These are phyloP conservation scores for Dothistroma septosporum DNA, from an alignment of 2,329 filamentous ascomycete species.

Conservation along the genomic window DNA sequence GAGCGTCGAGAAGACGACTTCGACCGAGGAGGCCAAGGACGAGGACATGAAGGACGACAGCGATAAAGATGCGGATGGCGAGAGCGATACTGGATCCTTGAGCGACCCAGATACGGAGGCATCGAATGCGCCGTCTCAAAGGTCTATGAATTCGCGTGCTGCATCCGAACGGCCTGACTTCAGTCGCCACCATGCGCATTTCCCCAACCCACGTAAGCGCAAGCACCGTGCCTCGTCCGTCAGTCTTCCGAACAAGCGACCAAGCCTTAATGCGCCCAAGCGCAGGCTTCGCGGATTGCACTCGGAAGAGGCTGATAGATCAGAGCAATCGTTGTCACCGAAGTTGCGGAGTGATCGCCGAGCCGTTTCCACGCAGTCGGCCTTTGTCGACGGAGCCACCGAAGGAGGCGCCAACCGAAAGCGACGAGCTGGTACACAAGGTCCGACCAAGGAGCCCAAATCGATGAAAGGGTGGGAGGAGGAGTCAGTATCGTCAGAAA, in stretches of 20 bases:
- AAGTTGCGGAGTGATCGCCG: slow-evolving; percentile 57
- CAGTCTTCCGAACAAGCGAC: slow-evolving; percentile 32
- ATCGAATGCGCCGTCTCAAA: slow-evolving; percentile 21
- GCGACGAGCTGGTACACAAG: slow-evolving; percentile 51
- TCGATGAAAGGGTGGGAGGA: slow-evolving; percentile 49
- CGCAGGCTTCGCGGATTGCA: slow-evolving; percentile 27
- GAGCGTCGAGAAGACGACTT: slow-evolving; percentile 22
- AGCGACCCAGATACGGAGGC: slow-evolving; percentile 23
- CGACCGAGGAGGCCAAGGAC: slow-evolving; percentile 17
- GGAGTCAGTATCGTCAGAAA: slow-evolving; percentile 51
- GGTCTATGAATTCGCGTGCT: slow-evolving; percentile 28
- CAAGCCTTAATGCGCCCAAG: slow-evolving; percentile 29
- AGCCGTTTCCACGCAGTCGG: slow-evolving; percentile 61
- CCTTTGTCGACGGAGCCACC: slow-evolving; percentile 51
- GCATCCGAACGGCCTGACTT: slow-evolving; percentile 28
- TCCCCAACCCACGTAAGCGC: slow-evolving; percentile 36
- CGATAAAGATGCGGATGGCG: slow-evolving; percentile 27
- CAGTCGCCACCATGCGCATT: slow-evolving; percentile 21
- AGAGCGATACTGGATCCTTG: slow-evolving; percentile 8
- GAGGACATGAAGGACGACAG: slow-evolving; percentile 21
- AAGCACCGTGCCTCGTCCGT: slow-evolving; percentile 37
- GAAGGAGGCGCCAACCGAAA: slow-evolving; percentile 26
- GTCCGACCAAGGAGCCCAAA: slow-evolving; percentile 32
- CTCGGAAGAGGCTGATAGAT: slow-evolving; percentile 25
- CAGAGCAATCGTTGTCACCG: slow-evolving; percentile 57